These are phyloP conservation scores for Chalciporus sp. DNA, from an alignment of 1,284 basidiomycete genomes.

Conservation along the genomic window DNA sequence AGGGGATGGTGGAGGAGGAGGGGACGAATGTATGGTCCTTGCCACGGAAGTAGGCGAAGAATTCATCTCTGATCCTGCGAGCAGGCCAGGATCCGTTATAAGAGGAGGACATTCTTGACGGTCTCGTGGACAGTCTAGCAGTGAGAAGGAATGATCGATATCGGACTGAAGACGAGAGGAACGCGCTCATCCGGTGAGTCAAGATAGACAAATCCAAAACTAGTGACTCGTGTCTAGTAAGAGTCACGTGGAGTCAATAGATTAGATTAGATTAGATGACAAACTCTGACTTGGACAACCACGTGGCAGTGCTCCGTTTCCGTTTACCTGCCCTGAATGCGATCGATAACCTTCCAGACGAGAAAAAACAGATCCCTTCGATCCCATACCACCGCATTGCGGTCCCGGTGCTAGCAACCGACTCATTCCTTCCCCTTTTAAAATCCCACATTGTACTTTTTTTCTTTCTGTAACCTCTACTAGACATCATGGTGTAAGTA, in stretches of 20 bases:
- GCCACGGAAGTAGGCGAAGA: conserved; percentile 79
- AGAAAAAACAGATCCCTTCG: conserved; percentile 14
- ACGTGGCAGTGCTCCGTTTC: conserved; percentile 6
- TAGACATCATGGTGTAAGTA: conserved; percentile 78
- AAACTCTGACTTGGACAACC: conserved; percentile 9
- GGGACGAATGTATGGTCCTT: conserved; percentile 89
- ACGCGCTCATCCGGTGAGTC: conserved; percentile 12
- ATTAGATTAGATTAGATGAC: conserved; percentile 21
- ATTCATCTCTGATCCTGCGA: conserved; percentile 69
- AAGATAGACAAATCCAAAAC: too few relatives aligned
- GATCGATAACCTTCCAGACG: conserved; percentile 33
- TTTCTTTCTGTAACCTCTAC: conserved; percentile 40
- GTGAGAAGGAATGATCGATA: conserved; percentile 26
- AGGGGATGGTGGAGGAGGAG: conserved; percentile 94
- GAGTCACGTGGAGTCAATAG: conserved; percentile 19
- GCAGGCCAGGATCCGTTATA: conserved; percentile 64
- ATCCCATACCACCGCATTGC: conserved; percentile 13
- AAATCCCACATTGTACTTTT: conserved; percentile 29
- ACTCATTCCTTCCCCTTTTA: conserved; percentile 9
- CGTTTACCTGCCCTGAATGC: conserved; percentile 35
- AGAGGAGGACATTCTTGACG: conserved; percentile 30
- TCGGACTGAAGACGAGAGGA: conserved; percentile 8
- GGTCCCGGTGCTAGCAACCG: conserved; percentile 17
- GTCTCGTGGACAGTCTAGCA: background rate
- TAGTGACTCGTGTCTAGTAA: conserved; percentile 23